These are phyloP conservation scores for Mycena haematopus DNA, from an alignment of 768 basidiomycete genomes.

Conservation along the genomic window DNA sequence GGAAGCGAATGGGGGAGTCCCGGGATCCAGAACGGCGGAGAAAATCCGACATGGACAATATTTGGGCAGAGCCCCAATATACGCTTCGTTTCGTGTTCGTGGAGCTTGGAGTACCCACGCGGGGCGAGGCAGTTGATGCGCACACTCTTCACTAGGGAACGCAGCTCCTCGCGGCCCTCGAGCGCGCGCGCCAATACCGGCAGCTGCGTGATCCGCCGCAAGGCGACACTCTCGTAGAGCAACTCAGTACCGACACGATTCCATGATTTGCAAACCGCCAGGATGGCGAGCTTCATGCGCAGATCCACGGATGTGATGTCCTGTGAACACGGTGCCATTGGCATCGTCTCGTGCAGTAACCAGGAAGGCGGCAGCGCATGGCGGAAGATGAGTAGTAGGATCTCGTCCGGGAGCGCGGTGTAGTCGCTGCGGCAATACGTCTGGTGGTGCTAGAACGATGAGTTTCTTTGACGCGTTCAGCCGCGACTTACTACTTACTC, in stretches of 20 bases:
- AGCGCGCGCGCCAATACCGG: slow-evolving; percentile 16
- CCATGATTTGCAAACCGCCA: slow-evolving; percentile 23
- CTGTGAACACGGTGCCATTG: neutral
- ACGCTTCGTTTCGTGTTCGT: slow-evolving; percentile 1
- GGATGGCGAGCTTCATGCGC: slow-evolving; percentile 17
- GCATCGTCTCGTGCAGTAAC: neutral
- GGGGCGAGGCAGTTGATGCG: slow-evolving; percentile 14
- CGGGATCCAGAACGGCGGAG: neutral
- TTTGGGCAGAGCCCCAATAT: slow-evolving; percentile 17
- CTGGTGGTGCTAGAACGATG: neutral
- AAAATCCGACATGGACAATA: neutral
- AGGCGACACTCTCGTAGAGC: slow-evolving; percentile 24
- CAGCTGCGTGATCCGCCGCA: slow-evolving; percentile 20
- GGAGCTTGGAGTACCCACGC: slow-evolving; percentile 7
- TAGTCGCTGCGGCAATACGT: neutral
- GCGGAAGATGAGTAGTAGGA: slow-evolving; percentile 3
- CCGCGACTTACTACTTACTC: neutral
- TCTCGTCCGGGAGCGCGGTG: slow-evolving; percentile 4
- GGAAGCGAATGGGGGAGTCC: neutral
- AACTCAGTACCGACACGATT: slow-evolving; percentile 15
- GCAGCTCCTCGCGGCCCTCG: slow-evolving; percentile 12
- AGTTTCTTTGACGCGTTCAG: neutral
- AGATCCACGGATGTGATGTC: neutral
- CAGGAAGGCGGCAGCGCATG: slow-evolving; percentile 3
- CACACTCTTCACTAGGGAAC: slow-evolving; percentile 21